These are phyloP conservation scores for Sambucus nigra DNA, from an alignment of 129 eudicot genomes.

Conservation along the genomic window DNA sequence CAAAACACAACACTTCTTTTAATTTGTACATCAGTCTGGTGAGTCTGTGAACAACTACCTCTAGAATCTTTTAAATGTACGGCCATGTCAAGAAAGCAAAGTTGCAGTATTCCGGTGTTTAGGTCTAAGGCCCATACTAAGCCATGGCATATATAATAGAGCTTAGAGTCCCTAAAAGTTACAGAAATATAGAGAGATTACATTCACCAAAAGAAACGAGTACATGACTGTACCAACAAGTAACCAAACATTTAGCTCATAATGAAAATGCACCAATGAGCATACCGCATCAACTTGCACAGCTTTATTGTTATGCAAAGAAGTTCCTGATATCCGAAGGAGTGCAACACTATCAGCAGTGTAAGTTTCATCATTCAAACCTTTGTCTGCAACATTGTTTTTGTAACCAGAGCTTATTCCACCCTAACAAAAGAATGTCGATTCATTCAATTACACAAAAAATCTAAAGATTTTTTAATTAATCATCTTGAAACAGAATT, in stretches of 20 bases:
- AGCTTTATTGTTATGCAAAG: constrained; percentile 80
- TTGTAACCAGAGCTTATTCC: constrained; percentile 95
- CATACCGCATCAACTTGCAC: constrained; percentile 94
- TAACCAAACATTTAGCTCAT: background rate
- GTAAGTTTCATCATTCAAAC: constrained; percentile 92
- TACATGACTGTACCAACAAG: background rate
- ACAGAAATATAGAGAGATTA: too few species aligned
- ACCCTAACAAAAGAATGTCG: constrained; percentile 40
- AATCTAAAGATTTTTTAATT: background rate
- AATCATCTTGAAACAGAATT: background rate
- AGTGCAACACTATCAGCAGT: constrained; percentile 73
- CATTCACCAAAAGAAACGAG: background rate
- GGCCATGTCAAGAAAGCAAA: too few species aligned
- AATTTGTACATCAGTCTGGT: too few species aligned
- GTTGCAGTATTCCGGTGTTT: too few species aligned
- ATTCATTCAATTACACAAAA: background rate
- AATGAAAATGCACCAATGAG: constrained; percentile 1
- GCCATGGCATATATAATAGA: too few species aligned
- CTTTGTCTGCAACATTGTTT: constrained; percentile 82
- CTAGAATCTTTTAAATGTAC: too few species aligned
- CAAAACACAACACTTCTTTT: too few species aligned
- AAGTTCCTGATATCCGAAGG: constrained; percentile 82
- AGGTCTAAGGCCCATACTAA: too few species aligned
- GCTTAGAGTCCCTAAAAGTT: too few species aligned
- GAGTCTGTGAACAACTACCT: too few species aligned